Conservation (phyloP, 2,329 filamentous ascomycete species). For the Fusarium sororula region DNA sequence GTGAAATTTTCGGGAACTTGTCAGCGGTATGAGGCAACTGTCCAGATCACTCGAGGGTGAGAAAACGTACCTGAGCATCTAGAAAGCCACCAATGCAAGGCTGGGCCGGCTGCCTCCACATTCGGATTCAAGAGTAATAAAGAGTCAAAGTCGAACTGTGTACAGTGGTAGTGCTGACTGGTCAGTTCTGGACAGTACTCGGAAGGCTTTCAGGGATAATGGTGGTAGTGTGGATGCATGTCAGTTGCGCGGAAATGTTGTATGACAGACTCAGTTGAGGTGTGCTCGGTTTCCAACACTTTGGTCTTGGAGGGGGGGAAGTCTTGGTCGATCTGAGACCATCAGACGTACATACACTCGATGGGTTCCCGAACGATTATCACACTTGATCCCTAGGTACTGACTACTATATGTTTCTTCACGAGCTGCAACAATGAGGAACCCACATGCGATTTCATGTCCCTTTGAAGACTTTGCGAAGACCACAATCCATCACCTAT, state of each 20-base stretch:
- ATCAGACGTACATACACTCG: slow-evolving; percentile 1
- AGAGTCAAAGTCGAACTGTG: neutral
- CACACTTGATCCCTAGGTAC: neutral
- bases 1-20: slow-evolving; percentile 27
- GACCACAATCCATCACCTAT: neutral
- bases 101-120: slow-evolving; percentile 36
- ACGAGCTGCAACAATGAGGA: neutral
- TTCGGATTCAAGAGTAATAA: slow-evolving; percentile 1
- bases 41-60: slow-evolving; percentile 18
- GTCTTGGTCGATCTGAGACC: slow-evolving; percentile 27
- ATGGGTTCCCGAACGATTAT: neutral
- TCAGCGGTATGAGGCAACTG: slow-evolving; percentile 20
- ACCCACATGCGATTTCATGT: neutral
- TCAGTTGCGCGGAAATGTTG: slow-evolving; percentile 16
- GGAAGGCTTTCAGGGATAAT: slow-evolving; percentile 13
- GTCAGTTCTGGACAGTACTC: neutral
- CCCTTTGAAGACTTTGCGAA: neutral
- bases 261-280: slow-evolving; percentile 20
- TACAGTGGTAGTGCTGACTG: slow-evolving; percentile 7
- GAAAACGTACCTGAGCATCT: slow-evolving; percentile 2
- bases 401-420: neutral
- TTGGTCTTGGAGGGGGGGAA: slow-evolving; percentile 35
- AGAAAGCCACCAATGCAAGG: slow-evolving; percentile 20
- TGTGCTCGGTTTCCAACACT: slow-evolving; percentile 34
- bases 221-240: slow-evolving; percentile 17